A percentile compares a stretch with the other conserved stretches of the same genome.
Conservation (phyloP, 2,329 filamentous ascomycete genomes). For the Coniochaeta sp. region DNA sequence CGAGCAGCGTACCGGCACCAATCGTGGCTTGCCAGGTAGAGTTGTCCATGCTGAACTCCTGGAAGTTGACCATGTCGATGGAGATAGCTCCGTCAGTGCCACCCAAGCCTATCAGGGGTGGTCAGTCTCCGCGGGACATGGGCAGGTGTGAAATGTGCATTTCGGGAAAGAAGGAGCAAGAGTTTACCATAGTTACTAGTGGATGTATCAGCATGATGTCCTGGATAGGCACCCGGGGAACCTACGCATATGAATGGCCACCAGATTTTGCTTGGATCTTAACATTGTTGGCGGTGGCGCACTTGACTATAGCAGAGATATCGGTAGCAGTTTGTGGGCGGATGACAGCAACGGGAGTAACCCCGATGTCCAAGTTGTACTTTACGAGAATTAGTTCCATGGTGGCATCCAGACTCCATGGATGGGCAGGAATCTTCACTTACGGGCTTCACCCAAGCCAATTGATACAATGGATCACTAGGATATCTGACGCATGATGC, state of each 20-base stretch:
- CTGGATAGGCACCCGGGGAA: neutral
- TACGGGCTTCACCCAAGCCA: slow-evolving; percentile 37
- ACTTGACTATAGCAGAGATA: slow-evolving; percentile 49
- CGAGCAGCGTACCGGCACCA: slow-evolving; percentile 44
- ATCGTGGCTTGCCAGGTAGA: slow-evolving; percentile 45
- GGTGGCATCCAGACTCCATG: neutral
- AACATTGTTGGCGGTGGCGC: slow-evolving; percentile 38
- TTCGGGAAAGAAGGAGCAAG: slow-evolving; percentile 1
- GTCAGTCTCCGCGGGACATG: neutral
- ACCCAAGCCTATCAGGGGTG: slow-evolving; percentile 29
- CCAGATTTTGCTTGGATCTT: slow-evolving; percentile 56
- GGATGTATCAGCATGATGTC: neutral
- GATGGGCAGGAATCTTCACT: neutral
- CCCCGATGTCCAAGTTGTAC: slow-evolving; percentile 43
- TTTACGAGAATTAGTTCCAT: neutral
- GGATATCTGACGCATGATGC: slow-evolving; percentile 39
- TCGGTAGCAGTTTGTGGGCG: slow-evolving; percentile 44
- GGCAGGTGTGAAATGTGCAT: too few species aligned
- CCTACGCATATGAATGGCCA: slow-evolving; percentile 56
- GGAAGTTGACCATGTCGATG: slow-evolving; percentile 46
- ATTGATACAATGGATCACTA: slow-evolving; percentile 33
- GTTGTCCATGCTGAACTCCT: slow-evolving; percentile 44
- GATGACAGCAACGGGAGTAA: slow-evolving; percentile 48
- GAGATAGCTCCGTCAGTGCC: slow-evolving; percentile 42
- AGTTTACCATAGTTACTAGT: slow-evolving; percentile 11